Conservation (phyloP, 495 filamentous ascomycete species). For the Lichenothelia convexa region DNA sequence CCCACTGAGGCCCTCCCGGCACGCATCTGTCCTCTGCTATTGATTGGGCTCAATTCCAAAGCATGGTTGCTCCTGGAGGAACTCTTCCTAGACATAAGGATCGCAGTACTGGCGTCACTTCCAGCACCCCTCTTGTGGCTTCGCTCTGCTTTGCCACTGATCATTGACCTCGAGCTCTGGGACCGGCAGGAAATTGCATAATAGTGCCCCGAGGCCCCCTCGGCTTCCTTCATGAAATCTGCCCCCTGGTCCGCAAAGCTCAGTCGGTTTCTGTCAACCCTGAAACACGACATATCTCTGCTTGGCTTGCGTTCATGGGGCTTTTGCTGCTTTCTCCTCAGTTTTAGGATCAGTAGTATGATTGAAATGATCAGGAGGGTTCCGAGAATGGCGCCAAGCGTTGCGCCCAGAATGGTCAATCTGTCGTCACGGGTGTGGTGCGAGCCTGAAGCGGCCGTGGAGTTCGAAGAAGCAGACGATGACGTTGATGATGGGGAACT, state of each 20-base stretch:
- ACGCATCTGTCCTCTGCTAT: constrained; percentile 3
- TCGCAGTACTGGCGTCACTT: constrained; percentile 19
- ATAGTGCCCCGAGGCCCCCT: constrained; percentile 25
- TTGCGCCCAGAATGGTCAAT: constrained; percentile 54
- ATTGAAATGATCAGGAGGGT: constrained; percentile 48
- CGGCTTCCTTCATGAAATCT: constrained; percentile 35
- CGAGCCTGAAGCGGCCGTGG: constrained; percentile 24
- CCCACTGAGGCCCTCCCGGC: constrained; percentile 4
- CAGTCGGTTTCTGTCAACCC: constrained; percentile 36
- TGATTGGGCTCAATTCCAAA: constrained; percentile 14
- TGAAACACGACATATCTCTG: constrained; percentile 23
- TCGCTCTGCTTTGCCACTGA: constrained; percentile 21
- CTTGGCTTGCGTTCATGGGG: too few relatives aligned
- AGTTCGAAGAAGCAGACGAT: too few relatives aligned
- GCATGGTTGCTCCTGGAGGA: constrained; percentile 14
- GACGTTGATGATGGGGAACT: constrained; percentile 18
- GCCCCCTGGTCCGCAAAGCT: constrained; percentile 47
- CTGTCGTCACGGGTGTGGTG: too few relatives aligned
- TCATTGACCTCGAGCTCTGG: constrained; percentile 22
- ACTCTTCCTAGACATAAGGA: constrained; percentile 14
- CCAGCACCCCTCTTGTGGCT: constrained; percentile 11
- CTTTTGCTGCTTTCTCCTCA: constrained; percentile 34
- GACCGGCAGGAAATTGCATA: constrained; percentile 18
- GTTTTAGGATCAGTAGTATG: constrained; percentile 49
- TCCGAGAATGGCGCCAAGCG: constrained; percentile 61